These are phyloP conservation scores for Tricholoma bakamatsutake DNA, from an alignment of 768 basidiomycete genomes.

Conservation along the genomic window DNA sequence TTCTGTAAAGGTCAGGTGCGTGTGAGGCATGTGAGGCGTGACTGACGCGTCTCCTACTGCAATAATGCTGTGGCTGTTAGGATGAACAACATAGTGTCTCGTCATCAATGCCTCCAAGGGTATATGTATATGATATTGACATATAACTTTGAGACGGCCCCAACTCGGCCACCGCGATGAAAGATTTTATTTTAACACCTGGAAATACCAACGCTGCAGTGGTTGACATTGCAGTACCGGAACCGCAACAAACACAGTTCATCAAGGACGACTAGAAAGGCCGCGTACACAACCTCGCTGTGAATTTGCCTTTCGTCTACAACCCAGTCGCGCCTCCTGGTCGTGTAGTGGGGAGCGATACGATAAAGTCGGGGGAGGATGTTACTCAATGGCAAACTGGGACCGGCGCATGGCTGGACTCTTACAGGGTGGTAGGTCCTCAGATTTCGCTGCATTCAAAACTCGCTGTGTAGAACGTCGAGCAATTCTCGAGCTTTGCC, in stretches of 20 bases:
- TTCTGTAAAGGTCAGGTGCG: no score
- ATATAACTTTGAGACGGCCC: background rate
- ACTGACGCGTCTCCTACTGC: no score
- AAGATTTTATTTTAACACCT: constrained; percentile 24
- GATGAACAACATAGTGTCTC: no score
- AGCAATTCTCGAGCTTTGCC: no score
- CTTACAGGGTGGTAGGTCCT: background rate
- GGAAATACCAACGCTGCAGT: constrained; percentile 24
- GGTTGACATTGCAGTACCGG: constrained; percentile 20
- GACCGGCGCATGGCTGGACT: constrained; percentile 17
- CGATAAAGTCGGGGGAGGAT: constrained; percentile 20
- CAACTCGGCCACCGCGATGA: constrained; percentile 13
- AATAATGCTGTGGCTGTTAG: no score
- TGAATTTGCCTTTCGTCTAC: constrained; percentile 28
- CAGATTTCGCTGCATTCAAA: no score
- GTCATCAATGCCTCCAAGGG: no score
- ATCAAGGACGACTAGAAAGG: no score
- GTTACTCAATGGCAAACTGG: constrained; percentile 22
- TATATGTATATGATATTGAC: no score
- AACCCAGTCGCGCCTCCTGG: constrained; percentile 22
- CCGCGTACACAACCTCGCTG: constrained; percentile 25
- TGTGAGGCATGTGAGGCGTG: no score
- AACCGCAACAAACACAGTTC: constrained; percentile 16
- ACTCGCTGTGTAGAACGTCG: background rate
- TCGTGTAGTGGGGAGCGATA: constrained; percentile 29